Base-by-base conservation (phyloP, 179 eudicot species). In the Heliamphora pulchella region DNA sequence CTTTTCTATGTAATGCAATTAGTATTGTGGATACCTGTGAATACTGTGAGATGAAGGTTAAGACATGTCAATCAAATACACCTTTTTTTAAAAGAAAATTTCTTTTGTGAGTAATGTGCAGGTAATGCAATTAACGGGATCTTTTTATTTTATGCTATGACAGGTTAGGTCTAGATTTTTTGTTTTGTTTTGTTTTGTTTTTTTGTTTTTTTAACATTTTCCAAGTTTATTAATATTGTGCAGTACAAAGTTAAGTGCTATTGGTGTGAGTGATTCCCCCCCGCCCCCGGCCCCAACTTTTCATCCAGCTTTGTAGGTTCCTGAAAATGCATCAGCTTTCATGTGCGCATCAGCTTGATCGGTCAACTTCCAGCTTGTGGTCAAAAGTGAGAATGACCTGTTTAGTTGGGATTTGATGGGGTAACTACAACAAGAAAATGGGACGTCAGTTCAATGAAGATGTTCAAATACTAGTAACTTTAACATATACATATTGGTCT, bases 1-100 rank as follows among this genome's bases (percentile, higher is more conserved):
- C 2, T 58, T 82, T 62, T 20, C 20, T 63, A 65, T 53, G 11
- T 77, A 70, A 18, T 82, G 54, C 71, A 69, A 22, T 69, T 39
- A n/a, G 50, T 48, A 77, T 46, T 31, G 2, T 17, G 48, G 62
- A 31, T 76, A 61, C 20, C 41, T 31, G 39, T 43, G 44, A 54
- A 58, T 44, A 50, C 59, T 48, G 48, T 51, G 18, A 47, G 20
- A 9, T 48, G 11, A 41, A 6, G 13, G 44, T 75, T 17, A 41
- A 59, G 18, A 59, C 64, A 9, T 3, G 9, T 51, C 31, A 17
- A 43, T 70, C 20, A 46, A 50, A 70, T 70, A n/a, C 55, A 15
- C 31, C 0, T 44, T 70, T 47, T 70, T 70, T 53, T 1, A 1
- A 5, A 53, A 31, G 31, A 31, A 31, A 31, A 31, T 5, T 5